Base-by-base conservation (phyloP, 2,329 filamentous ascomycete species). In the Aspergillus sp. region DNA sequence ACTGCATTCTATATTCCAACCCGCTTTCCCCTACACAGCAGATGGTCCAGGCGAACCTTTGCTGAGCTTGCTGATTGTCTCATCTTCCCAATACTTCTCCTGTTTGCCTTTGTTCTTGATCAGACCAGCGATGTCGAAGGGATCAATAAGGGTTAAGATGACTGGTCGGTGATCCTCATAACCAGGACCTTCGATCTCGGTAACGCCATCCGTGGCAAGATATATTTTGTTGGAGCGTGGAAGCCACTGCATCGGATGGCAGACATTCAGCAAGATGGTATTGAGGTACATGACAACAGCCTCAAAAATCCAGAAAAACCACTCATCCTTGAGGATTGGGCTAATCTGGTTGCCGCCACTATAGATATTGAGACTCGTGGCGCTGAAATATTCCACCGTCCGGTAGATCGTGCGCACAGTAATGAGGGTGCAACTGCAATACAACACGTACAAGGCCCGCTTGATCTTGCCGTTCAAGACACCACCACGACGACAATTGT, bases 231-330 rank as follows among this genome's bases (percentile, higher is more conserved):
- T 80, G 2, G 79, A 81, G 5, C 70, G 70, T 0, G 84, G 84
- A 6, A 86, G 71, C 28, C 76, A 80, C 36, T 74, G 78, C 39
- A 81, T 82, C 0, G 83, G 83, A 57, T 84, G 82, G 50, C 78
- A 83, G 19, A 82, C 58, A 61, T 84, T 84, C n/a, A 85, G 72
- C 55, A 85, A 64, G 4, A 77, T 74, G 12, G 80, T 82, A 62
- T 84, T 84, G 52, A 78, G 62, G 17, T 82, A 79, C 79, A 86
- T 84, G 55, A 84, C 78, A 2, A 74, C 68, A 4, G 77, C 78
- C 64, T 86, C 84, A 59, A 86, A 84, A 32, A 85, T 72, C 79
- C 81, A 86, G 62, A 85, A 82, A 63, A 80, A 83, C 67, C 78
- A 78, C 58, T 86, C 83, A 52, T 82, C 76, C 45, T 74, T 75